A percentile compares a stretch with the other conserved stretches of the same genome.
Evolutionary conservation across 2,329 filamentous ascomycete species (phyloP).

Genomic region (Aspergillus japonicus): DNA sequence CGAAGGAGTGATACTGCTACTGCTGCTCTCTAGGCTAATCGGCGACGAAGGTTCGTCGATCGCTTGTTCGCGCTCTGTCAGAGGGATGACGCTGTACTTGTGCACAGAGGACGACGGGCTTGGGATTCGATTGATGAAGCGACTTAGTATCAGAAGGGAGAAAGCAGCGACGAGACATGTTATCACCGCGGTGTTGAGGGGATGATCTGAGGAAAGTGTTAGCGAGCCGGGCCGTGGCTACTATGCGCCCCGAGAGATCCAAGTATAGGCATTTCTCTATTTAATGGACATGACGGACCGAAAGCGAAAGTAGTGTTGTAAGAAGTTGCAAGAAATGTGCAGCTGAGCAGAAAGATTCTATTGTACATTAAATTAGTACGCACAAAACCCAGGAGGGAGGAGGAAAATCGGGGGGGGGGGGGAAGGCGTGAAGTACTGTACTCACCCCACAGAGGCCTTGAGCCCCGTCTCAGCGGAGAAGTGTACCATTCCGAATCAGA

Average conservation of each 20-base stretch:
- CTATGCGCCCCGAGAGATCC: not conserved
- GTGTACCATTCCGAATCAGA: slow-evolving; percentile 25
- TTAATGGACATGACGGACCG: slow-evolving; percentile 28
- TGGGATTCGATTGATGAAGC: slow-evolving; percentile 30
- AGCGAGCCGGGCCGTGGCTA: not conserved
- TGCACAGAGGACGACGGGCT: slow-evolving; percentile 18
- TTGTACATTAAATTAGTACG: slow-evolving; percentile 20
- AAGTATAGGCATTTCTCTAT: not conserved
- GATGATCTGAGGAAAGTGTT: slow-evolving; percentile 41
- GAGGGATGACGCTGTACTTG: slow-evolving; percentile 31
- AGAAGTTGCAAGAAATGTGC: slow-evolving; percentile 34
- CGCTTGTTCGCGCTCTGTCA: slow-evolving; percentile 28
- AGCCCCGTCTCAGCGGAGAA: slow-evolving; percentile 32
- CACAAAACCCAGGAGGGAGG: not conserved
- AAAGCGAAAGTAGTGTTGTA: slow-evolving; percentile 41
- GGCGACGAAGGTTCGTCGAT: slow-evolving; percentile 15
- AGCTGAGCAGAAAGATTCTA: slow-evolving; percentile 36
- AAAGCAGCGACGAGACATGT: slow-evolving; percentile 43
- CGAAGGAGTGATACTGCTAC: not conserved
- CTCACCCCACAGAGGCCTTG: slow-evolving; percentile 35
- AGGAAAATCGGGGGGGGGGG: not conserved
- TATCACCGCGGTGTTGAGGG: slow-evolving; percentile 45
- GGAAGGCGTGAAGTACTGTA: slow-evolving; percentile 4
- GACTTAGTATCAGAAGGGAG: slow-evolving; percentile 38
- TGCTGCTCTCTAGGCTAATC: slow-evolving; percentile 5